Evolutionary conservation across 2,329 filamentous ascomycete genomes (phyloP), one percentile per base, ranked within the genome.

Genomic region (Monosporascus sp.): DNA sequence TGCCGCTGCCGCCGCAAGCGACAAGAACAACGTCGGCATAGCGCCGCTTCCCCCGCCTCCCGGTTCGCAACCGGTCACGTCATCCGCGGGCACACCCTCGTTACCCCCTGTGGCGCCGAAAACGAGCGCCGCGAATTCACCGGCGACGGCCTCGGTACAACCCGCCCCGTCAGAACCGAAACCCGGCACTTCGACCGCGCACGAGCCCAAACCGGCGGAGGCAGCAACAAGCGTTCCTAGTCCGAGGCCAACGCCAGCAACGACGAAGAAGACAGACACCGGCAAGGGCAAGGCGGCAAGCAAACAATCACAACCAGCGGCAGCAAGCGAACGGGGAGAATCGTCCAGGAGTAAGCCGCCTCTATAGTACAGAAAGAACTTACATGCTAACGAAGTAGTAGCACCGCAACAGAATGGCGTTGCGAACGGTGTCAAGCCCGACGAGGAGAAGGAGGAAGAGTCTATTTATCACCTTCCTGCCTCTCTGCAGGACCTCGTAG

Each of bases 391-490:
- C 62, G 53, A 19, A 31, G 20, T 49, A 46, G 36, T 56, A 74
- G 72, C 65, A 45, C 63, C 73, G 31, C 76, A 77, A 62, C 68
- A 77, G 3, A 85, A 84, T 66, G 76, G 81, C 48, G 64, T 73
- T 45, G 62, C 75, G 14, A 84, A 84, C 59, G 80, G 79, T 14
- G 69, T 76, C 64, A 81, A 78, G 65, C 61, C 71, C 7, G 67
- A 69, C 49, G 67, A 72, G 56, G 68, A 74, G 27, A 69, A 71
- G 34, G 65, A 72, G 47, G 77, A 69, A 81, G 61, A 97, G 71
- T 94, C 89, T 14, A 88, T 97, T 62, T 99, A 93, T 70, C 92
- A 97, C 69, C 82, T 99, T 38, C 94, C 94, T 4, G 84, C 91
- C 7, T 91, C 89, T 31, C 76, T 99, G 51, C 89, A 91, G 65